Percentiles rank a stretch among this genome's conserved stretches.
These are phyloP conservation scores for Scedosporium boydii DNA, from an alignment of 2,329 filamentous ascomycete genomes.

Conservation along the genomic window DNA sequence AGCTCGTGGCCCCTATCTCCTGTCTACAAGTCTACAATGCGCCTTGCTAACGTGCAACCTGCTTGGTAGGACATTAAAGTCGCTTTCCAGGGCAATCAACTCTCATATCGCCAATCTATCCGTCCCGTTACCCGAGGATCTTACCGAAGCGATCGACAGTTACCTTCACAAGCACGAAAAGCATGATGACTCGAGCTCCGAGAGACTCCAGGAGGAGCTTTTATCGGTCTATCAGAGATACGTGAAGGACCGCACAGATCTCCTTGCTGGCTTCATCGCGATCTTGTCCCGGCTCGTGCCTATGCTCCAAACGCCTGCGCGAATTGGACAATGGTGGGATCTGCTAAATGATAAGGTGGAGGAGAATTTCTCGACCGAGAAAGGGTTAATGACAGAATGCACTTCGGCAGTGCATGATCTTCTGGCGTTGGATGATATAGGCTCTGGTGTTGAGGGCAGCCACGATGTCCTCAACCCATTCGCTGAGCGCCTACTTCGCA, in stretches of 20 bases:
- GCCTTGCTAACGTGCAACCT: conserved; percentile 3
- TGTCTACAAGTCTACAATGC: neutral
- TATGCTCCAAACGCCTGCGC: conserved; percentile 51
- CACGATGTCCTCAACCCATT: conserved; percentile 38
- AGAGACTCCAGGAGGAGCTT: conserved; percentile 66
- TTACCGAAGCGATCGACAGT: conserved; percentile 50
- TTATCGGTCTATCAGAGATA: conserved; percentile 55
- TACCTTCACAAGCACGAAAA: conserved; percentile 61
- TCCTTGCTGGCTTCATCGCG: conserved; percentile 58
- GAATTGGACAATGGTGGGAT: conserved; percentile 65
- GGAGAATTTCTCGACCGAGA: conserved; percentile 49
- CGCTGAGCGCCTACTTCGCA: conserved; percentile 43
- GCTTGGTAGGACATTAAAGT: conserved; percentile 43
- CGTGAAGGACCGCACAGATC: conserved; percentile 45
- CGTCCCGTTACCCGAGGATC: conserved; percentile 57
- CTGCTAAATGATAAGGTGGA: conserved; percentile 25
- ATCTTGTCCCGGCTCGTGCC: conserved; percentile 56
- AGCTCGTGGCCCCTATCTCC: neutral
- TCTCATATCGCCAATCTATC: conserved; percentile 37
- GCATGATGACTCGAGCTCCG: conserved; percentile 58
- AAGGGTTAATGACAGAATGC: conserved; percentile 53
- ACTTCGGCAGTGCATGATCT: conserved; percentile 56
- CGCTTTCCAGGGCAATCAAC: conserved; percentile 48
- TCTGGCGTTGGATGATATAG: conserved; percentile 52
- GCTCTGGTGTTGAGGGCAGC: conserved; percentile 32